A percentile compares a stretch with the other conserved stretches of the same genome.
These are phyloP conservation scores for Cystobasidium tubakii DNA, from an alignment of 768 basidiomycete genomes.

Conservation along the genomic window DNA sequence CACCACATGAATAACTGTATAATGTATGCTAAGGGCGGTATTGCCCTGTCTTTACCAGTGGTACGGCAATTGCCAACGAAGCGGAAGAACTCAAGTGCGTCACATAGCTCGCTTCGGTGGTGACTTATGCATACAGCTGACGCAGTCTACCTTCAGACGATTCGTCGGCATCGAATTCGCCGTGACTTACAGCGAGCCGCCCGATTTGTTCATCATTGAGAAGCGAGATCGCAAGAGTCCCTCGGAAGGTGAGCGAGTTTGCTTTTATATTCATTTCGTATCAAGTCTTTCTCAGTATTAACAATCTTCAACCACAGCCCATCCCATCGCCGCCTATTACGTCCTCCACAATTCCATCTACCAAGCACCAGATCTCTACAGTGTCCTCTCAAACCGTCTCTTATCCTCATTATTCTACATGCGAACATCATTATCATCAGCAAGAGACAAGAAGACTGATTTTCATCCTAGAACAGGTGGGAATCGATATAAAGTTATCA, in stretches of 20 bases:
- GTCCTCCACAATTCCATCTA: constrained; percentile 32
- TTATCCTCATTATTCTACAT: constrained; percentile 34
- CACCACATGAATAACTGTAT: background rate
- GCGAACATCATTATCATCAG: constrained; percentile 16
- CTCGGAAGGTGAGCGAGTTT: constrained; percentile 62
- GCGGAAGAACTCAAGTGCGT: constrained; percentile 72
- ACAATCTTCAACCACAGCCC: background rate
- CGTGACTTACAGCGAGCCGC: constrained; percentile 70
- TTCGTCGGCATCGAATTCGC: constrained; percentile 84
- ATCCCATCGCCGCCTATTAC: constrained; percentile 30
- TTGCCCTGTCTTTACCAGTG: background rate
- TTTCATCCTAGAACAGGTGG: constrained; percentile 33
- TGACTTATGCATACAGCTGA: background rate
- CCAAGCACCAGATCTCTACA: constrained; percentile 33
- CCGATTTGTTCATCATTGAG: constrained; percentile 79
- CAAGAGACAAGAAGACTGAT: constrained; percentile 15
- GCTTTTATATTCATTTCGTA: too few species aligned
- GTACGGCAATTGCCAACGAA: constrained; percentile 54
- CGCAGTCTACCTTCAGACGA: constrained; percentile 46
- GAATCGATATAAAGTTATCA: constrained; percentile 33
- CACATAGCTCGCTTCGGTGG: background rate
- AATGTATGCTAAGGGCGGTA: background rate
- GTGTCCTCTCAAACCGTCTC: constrained; percentile 17
- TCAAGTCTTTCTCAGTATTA: too few species aligned
- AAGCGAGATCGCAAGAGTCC: constrained; percentile 78